Evolutionary conservation across 2,329 filamentous ascomycete species (phyloP).

Genomic region (Pestalotiopsis sp.): DNA sequence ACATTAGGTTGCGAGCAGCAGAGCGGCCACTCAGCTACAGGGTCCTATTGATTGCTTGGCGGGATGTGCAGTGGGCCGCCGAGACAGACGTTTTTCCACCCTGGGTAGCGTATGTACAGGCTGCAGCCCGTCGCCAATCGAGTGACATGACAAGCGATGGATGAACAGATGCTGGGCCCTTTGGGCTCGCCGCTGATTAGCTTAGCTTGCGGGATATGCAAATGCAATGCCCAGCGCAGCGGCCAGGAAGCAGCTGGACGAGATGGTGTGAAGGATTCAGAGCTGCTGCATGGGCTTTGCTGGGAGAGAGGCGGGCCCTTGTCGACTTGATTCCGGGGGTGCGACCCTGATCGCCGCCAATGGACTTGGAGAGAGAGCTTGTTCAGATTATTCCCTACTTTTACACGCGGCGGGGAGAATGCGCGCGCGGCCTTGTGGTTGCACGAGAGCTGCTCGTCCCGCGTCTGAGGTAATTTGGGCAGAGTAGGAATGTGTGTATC

Average conservation of each 20-base stretch:
- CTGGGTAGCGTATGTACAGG: not conserved
- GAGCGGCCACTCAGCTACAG: not conserved
- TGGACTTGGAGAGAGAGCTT: not conserved
- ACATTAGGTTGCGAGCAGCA: not conserved
- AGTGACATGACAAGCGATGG: not conserved
- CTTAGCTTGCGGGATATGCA: not conserved
- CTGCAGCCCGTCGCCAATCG: not conserved
- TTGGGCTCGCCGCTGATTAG: not conserved
- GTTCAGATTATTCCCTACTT: not conserved
- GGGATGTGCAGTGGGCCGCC: not conserved
- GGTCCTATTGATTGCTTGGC: not conserved
- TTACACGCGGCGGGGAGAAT: not conserved
- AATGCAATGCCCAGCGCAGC: not conserved
- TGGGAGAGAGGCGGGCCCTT: not conserved
- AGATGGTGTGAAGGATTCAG: not conserved
- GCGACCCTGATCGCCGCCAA: conserved; percentile 3
- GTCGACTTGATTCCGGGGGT: not conserved
- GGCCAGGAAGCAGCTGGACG: no score
- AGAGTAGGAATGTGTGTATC: not conserved
- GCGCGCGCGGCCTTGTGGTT: not conserved
- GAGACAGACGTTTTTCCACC: not conserved
- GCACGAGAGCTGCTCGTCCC: not conserved
- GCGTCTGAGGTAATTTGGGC: no score
- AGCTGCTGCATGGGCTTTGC: not conserved
- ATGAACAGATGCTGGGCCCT: not conserved